A percentile compares a stretch with the other conserved stretches of the same genome.
phyloP scores from a whole-genome alignment of 2,329 filamentous ascomycete species.

The Fusarium torulosum region DNA sequence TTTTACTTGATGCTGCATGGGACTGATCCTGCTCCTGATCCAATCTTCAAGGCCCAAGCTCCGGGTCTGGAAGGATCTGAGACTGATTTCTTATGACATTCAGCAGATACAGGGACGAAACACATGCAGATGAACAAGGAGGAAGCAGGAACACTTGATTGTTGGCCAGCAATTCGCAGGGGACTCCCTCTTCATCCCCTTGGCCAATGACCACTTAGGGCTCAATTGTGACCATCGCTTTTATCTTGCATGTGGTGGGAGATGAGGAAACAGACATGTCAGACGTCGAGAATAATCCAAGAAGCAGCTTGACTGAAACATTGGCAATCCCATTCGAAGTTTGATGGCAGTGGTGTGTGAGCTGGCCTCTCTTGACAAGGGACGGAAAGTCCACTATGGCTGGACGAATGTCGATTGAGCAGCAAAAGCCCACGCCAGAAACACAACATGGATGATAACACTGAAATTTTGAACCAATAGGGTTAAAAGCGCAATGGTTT shows the following conservation, averaged over 20 bases:
- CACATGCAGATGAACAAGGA: conserved; percentile 37
- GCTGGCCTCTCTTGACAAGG: conserved; percentile 20
- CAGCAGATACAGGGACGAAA: conserved; percentile 40
- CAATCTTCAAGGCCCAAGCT: conserved; percentile 18
- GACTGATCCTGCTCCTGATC: conserved; percentile 14
- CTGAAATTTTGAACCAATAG: conserved; percentile 9
- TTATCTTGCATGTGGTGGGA: not conserved
- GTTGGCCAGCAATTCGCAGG: not conserved
- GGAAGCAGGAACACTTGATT: conserved; percentile 32
- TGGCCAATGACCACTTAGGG: not conserved
- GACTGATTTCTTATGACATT: conserved; percentile 19
- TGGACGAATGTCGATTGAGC: conserved; percentile 17
- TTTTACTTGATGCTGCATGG: conserved; percentile 16
- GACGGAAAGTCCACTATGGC: conserved; percentile 14
- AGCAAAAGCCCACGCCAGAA: conserved; percentile 32
- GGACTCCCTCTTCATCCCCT: conserved; percentile 1
- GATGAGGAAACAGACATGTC: conserved; percentile 17
- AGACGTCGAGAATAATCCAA: conserved; percentile 14
- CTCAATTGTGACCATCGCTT: not conserved
- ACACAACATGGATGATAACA: conserved; percentile 11
- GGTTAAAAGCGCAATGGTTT: not conserved
- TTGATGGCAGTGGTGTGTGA: conserved; percentile 8
- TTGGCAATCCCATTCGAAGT: not conserved
- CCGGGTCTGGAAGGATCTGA: conserved; percentile 24
- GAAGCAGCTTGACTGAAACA: conserved; percentile 8